Evolutionary conservation across 1,284 basidiomycete genomes (phyloP).

Genomic region (Ceratobasidium sp.): DNA sequence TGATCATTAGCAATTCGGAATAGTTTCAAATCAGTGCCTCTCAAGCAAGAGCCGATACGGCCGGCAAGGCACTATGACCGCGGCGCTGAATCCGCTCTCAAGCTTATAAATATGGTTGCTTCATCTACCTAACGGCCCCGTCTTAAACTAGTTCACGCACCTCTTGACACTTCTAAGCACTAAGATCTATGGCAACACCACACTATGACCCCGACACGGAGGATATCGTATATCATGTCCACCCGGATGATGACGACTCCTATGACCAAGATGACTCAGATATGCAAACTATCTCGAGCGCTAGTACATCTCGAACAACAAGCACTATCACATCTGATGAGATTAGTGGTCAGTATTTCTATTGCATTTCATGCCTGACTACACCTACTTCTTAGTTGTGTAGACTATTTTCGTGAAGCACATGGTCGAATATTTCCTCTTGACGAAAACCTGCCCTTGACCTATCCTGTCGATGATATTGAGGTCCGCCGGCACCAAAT

Average conservation of each 20-base stretch:
- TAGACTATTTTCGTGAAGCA: slow-evolving; percentile 41
- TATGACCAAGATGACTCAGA: slow-evolving; percentile 23
- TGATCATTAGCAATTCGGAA: too few relatives aligned
- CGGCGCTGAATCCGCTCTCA: too few relatives aligned
- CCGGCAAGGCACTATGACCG: too few relatives aligned
- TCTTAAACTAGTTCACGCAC: too few relatives aligned
- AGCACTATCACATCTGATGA: slow-evolving; percentile 38
- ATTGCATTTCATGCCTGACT: background rate
- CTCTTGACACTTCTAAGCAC: too few relatives aligned
- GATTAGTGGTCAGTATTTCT: slow-evolving; percentile 5
- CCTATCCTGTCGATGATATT: slow-evolving; percentile 31
- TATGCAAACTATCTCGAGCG: slow-evolving; percentile 36
- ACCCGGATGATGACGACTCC: slow-evolving; percentile 1
- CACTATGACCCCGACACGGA: slow-evolving; percentile 25
- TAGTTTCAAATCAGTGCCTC: too few relatives aligned
- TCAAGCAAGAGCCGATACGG: too few relatives aligned
- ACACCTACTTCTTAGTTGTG: background rate
- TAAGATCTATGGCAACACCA: slow-evolving; percentile 3
- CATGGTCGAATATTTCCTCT: slow-evolving; percentile 19
- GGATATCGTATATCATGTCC: slow-evolving; percentile 16
- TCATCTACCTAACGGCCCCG: too few relatives aligned
- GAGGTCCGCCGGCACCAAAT: slow-evolving; percentile 26
- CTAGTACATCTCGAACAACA: slow-evolving; percentile 23
- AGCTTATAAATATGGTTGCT: too few relatives aligned
- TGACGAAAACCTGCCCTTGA: slow-evolving; percentile 38